These are phyloP conservation scores for Cytospora chrysosperma DNA, from an alignment of 2,329 filamentous ascomycete species.

Conservation along the genomic window DNA sequence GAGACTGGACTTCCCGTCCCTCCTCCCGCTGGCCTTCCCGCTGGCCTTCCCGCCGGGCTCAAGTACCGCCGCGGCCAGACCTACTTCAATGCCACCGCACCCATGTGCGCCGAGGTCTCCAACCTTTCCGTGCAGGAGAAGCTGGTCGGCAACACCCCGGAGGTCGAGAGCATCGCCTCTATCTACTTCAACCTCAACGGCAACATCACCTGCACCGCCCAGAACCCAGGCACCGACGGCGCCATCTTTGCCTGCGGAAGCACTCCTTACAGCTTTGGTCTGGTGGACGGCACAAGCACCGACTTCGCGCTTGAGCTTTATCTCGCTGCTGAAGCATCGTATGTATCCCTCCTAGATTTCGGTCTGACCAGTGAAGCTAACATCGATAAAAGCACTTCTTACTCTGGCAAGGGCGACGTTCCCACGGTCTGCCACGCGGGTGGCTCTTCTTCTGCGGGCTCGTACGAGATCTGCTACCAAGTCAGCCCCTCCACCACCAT, in stretches of 20 bases:
- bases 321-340: background rate
- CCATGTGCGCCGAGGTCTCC: background rate
- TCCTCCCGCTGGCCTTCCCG: background rate
- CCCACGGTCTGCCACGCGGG: background rate
- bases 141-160: background rate
- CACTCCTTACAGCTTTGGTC: conserved; percentile 7
- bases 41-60: background rate
- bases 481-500: conserved; percentile 6
- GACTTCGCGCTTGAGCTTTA: background rate
- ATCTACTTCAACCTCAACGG: conserved; percentile 3
- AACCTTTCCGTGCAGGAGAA: background rate
- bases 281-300: background rate
- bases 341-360: background rate
- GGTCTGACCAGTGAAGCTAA: background rate
- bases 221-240: background rate
- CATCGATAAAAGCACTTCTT: background rate
- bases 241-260: conserved; percentile 1
- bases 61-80: background rate
- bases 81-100: background rate
- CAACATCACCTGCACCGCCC: conserved; percentile 2
- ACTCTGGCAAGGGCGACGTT: background rate
- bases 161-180: background rate
- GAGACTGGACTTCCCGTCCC: too few species aligned
- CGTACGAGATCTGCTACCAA: conserved; percentile 19
- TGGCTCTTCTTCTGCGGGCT: background rate